These are phyloP conservation scores for Solanum chiquidenum DNA, from an alignment of 257 asterid genomes.

Conservation along the genomic window DNA sequence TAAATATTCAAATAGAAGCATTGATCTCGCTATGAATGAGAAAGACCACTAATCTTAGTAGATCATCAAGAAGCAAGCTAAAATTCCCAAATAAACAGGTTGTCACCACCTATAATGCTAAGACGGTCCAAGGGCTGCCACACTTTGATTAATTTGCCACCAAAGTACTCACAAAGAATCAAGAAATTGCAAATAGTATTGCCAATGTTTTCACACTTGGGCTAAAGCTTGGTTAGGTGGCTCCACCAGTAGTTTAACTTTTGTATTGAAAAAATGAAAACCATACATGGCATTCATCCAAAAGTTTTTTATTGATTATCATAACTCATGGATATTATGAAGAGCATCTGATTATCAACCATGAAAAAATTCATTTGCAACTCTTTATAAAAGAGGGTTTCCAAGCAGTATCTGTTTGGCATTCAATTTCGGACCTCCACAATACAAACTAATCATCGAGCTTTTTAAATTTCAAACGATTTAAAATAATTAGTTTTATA, in stretches of 20 bases:
- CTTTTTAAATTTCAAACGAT: no score
- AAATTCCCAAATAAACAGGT: background rate
- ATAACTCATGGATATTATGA: background rate
- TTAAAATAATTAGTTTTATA: no score
- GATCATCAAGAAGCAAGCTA: background rate
- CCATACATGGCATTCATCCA: background rate
- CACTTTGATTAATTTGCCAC: background rate
- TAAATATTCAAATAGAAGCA: background rate
- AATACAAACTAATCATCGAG: no score
- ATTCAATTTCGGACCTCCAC: rapidly evolving
- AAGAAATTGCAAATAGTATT: background rate
- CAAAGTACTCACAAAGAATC: background rate
- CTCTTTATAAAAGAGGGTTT: background rate
- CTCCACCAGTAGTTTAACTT: background rate
- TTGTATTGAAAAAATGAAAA: background rate
- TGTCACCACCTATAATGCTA: background rate
- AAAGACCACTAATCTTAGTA: background rate
- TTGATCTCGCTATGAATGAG: background rate
- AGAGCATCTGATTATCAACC: background rate
- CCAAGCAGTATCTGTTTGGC: background rate
- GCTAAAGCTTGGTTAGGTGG: background rate
- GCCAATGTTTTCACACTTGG: background rate
- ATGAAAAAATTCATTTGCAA: background rate
- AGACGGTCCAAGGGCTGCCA: background rate
- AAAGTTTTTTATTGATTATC: background rate